These are phyloP conservation scores for Excoecaria agallocha DNA, from an alignment of 345 rosid genomes.

Conservation along the genomic window DNA sequence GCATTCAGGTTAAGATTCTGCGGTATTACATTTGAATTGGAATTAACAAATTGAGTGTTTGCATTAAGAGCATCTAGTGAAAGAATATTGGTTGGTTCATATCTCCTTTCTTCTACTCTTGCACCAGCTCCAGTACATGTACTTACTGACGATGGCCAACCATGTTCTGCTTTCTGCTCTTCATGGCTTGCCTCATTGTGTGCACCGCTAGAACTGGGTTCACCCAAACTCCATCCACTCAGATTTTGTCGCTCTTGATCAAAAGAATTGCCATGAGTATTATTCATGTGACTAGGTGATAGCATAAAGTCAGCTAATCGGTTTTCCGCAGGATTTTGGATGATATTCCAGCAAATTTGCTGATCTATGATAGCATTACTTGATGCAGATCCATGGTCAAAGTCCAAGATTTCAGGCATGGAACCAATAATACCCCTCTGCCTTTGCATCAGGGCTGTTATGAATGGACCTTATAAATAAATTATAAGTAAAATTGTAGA, in stretches of 20 bases:
- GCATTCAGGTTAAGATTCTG: conserved; percentile 60
- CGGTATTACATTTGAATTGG: conserved; percentile 34
- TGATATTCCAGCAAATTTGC: conserved; percentile 61
- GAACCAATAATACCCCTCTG: conserved; percentile 72
- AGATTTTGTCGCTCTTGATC: conserved; percentile 49
- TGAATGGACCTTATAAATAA: conserved; percentile 17
- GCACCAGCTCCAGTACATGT: conserved; percentile 33
- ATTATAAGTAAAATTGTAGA: conserved; percentile 12
- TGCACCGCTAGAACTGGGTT: conserved; percentile 52
- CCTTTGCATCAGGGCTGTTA: conserved; percentile 71
- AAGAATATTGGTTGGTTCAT: conserved; percentile 31
- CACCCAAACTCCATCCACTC: conserved; percentile 50
- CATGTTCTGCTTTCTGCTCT: conserved; percentile 43
- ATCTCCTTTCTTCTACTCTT: conserved; percentile 45
- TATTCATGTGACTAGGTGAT: conserved; percentile 41
- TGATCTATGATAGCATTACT: conserved; percentile 53
- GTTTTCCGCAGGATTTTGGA: conserved; percentile 48
- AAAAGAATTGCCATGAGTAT: conserved; percentile 40
- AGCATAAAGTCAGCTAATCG: conserved; percentile 46
- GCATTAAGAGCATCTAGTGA: conserved; percentile 33
- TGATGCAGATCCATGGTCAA: conserved; percentile 79
- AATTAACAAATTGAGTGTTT: conserved; percentile 38
- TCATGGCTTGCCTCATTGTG: conserved; percentile 37
- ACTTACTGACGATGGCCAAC: conserved; percentile 39
- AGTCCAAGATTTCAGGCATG: conserved; percentile 64